Evolutionary conservation across 257 asterid species (phyloP).

Genomic region (Rehmannia glutinosa): DNA sequence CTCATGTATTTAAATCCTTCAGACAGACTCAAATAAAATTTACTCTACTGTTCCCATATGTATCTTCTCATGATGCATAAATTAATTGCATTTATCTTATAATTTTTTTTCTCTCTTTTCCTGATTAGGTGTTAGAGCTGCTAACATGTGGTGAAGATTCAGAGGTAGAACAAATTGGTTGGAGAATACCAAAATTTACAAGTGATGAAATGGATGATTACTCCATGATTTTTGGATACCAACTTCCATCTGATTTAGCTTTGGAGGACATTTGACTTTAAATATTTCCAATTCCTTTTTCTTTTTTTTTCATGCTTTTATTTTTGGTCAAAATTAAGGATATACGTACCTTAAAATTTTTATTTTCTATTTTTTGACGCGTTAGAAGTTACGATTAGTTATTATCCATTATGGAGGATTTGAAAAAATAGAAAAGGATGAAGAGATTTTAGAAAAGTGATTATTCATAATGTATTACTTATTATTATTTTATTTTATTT

Average conservation of each 20-base stretch:
- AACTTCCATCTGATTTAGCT: slow-evolving; percentile 58
- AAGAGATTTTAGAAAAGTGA: background rate
- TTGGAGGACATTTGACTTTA: slow-evolving; percentile 45
- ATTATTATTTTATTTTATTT: background rate
- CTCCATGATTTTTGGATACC: slow-evolving; percentile 69
- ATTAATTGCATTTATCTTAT: background rate
- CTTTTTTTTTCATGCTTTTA: background rate
- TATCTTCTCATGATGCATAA: too few relatives aligned
- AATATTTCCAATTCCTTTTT: background rate
- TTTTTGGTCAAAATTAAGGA: background rate
- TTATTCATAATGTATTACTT: background rate
- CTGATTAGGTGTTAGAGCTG: slow-evolving; percentile 51
- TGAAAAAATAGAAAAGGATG: background rate
- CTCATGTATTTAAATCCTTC: too few relatives aligned
- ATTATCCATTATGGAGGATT: too few relatives aligned
- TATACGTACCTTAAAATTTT: background rate
- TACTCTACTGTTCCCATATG: too few relatives aligned
- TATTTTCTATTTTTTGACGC: background rate
- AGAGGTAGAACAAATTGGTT: slow-evolving; percentile 34
- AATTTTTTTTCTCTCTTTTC: background rate
- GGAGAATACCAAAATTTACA: slow-evolving; percentile 80
- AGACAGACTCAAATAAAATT: too few relatives aligned
- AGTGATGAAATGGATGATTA: slow-evolving; percentile 85
- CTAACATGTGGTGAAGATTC: slow-evolving; percentile 41
- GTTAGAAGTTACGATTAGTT: too few relatives aligned